These are phyloP conservation scores for Amanita inopinata DNA, from an alignment of 768 basidiomycete species.

Conservation along the genomic window DNA sequence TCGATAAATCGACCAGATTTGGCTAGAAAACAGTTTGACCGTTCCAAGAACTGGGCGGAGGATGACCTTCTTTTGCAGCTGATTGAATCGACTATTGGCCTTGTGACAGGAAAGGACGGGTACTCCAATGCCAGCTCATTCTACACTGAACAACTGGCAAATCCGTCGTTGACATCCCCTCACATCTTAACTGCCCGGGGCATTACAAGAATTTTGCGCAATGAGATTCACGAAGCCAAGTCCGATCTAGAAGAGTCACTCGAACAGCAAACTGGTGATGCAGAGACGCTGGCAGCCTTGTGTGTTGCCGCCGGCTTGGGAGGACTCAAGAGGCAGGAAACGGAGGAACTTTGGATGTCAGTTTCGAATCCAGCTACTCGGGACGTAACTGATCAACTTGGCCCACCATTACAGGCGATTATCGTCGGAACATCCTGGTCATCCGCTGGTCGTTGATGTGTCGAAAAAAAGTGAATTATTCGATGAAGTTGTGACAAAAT, in stretches of 20 bases:
- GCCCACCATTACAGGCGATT: conserved; percentile 24
- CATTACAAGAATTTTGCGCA: conserved; percentile 66
- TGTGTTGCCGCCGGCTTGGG: conserved; percentile 56
- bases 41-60: conserved; percentile 78
- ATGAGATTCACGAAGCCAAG: conserved; percentile 66
- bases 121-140: conserved; percentile 50
- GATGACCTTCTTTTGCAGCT: conserved; percentile 85
- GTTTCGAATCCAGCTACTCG: conserved; percentile 21
- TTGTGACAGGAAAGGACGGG: conserved; percentile 65
- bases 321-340: conserved; percentile 46
- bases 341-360: conserved; percentile 62
- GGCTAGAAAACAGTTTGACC: conserved; percentile 77
- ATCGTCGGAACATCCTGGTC: conserved; percentile 43
- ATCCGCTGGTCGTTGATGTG: conserved; percentile 65
- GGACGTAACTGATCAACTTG: conserved; percentile 8
- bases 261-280: conserved; percentile 44
- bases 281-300: conserved; percentile 61
- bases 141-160: conserved; percentile 77
- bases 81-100: conserved; percentile 76
- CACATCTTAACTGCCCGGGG: conserved; percentile 74
- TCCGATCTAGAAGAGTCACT: conserved; percentile 74
- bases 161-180: conserved; percentile 66
- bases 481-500: conserved; percentile 50
- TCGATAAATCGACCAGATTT: conserved; percentile 84
- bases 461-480: conserved; percentile 51